phyloP scores from a whole-genome alignment of 495 filamentous ascomycete species.

The Penicillium maclennaniae region DNA sequence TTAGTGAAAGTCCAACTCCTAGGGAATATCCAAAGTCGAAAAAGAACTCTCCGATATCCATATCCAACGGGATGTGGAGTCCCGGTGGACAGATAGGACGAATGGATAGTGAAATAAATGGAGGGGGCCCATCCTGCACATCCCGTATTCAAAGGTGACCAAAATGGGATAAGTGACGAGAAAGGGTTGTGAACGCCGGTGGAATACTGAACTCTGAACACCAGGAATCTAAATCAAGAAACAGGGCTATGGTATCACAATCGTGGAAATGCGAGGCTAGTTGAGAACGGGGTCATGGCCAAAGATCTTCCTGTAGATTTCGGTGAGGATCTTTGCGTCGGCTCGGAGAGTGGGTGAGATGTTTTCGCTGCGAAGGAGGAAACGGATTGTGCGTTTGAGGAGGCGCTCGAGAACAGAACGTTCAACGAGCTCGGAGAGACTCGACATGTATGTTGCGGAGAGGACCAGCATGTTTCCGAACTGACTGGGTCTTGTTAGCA shows the following conservation, averaged over 20 bases:
- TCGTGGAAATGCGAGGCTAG: neutral
- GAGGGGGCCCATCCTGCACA: neutral
- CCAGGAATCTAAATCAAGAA: constrained; percentile 10
- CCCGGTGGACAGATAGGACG: neutral
- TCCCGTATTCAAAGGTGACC: neutral
- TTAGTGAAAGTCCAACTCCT: neutral
- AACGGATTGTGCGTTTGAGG: constrained; percentile 61
- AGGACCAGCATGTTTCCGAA: constrained; percentile 93
- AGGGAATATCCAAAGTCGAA: neutral
- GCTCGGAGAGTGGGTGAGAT: constrained; percentile 63
- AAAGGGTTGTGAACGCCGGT: neutral
- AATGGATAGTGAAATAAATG: neutral
- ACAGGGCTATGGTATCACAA: neutral
- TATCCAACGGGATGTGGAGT: too few relatives aligned
- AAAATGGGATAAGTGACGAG: neutral
- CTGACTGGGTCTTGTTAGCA: constrained; percentile 57
- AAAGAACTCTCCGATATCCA: neutral
- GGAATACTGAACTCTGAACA: neutral
- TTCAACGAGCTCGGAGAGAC: constrained; percentile 51
- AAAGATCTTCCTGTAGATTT: constrained; percentile 54
- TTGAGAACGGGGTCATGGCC: constrained; percentile 19
- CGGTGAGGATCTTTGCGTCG: constrained; percentile 65
- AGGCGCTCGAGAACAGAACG: constrained; percentile 45
- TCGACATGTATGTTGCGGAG: constrained; percentile 66
- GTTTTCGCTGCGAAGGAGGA: constrained; percentile 58